Evolutionary conservation across 2,329 filamentous ascomycete genomes (phyloP).

Genomic region (Thielaviopsis euricoi): DNA sequence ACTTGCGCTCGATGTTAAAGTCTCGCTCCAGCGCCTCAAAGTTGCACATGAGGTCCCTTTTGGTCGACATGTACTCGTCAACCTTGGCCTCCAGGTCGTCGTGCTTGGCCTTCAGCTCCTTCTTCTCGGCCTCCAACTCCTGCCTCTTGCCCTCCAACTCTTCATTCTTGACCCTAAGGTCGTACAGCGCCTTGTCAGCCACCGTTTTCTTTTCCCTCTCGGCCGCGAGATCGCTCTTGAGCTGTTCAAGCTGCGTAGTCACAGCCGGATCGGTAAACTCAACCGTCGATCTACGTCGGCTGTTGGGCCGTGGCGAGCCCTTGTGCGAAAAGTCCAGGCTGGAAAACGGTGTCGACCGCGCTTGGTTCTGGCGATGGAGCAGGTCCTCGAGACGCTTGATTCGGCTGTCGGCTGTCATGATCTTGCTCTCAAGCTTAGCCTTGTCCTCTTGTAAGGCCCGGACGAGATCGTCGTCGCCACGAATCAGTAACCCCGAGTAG

Average conservation of each 20-base stretch:
- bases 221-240: conserved; percentile 63
- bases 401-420: conserved; percentile 74
- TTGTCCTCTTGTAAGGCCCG: conserved; percentile 73
- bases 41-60: conserved; percentile 85
- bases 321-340: conserved; percentile 15
- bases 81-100: conserved; percentile 50
- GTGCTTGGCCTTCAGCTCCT: background rate
- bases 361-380: conserved; percentile 63
- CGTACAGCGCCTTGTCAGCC: conserved; percentile 54
- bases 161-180: conserved; percentile 37
- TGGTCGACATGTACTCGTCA: conserved; percentile 78
- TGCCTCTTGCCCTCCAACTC: background rate
- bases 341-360: conserved; percentile 32
- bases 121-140: background rate
- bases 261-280: background rate
- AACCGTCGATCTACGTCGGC: conserved; percentile 25
- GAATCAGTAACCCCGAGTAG: conserved; percentile 68
- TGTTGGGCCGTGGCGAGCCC: conserved; percentile 26
- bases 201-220: conserved; percentile 53
- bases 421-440: conserved; percentile 50
- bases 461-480: conserved; percentile 73
- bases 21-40: conserved; percentile 84
- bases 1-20: conserved; percentile 70
- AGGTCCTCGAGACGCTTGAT: conserved; percentile 84
- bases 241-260: conserved; percentile 21